These are phyloP conservation scores for Priceomyces melissophilus DNA, from an alignment of 805 yeast genomes.

Conservation along the genomic window DNA sequence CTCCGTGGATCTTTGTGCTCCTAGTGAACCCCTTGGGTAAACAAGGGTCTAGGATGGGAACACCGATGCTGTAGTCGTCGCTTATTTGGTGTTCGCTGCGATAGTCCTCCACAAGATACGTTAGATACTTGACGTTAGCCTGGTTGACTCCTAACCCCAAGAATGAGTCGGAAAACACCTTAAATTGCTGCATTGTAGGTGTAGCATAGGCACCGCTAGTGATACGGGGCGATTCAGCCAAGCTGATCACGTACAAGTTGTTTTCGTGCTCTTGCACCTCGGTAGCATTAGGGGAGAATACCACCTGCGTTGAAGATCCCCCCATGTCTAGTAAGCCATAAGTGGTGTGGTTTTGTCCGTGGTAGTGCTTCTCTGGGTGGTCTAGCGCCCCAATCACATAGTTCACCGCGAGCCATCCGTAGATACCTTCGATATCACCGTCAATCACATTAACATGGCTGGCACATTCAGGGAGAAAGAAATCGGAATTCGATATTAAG, in stretches of 20 bases:
- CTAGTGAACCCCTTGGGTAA: slow-evolving; percentile 45
- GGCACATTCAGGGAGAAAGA: slow-evolving; percentile 58
- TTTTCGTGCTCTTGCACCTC: slow-evolving; percentile 44
- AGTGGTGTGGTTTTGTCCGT: slow-evolving; percentile 44
- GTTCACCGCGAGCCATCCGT: slow-evolving; percentile 65
- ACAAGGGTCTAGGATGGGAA: slow-evolving; percentile 53
- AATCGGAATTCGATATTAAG: slow-evolving; percentile 43
- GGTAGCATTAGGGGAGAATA: slow-evolving; percentile 53
- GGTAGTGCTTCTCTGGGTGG: slow-evolving; percentile 32
- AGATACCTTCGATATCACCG: slow-evolving; percentile 65
- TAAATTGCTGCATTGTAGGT: slow-evolving; percentile 28
- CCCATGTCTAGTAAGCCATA: slow-evolving; percentile 63
- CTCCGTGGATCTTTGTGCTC: slow-evolving; percentile 19
- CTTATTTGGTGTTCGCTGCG: slow-evolving; percentile 13
- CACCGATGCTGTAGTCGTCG: slow-evolving; percentile 13
- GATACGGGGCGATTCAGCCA: slow-evolving; percentile 30
- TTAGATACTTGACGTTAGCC: slow-evolving; percentile 47
- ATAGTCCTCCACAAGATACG: slow-evolving; percentile 26
- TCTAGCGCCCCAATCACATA: slow-evolving; percentile 48
- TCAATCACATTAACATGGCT: slow-evolving; percentile 58
- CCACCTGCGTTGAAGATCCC: slow-evolving; percentile 64
- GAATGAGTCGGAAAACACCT: slow-evolving; percentile 53
- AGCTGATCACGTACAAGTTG: slow-evolving; percentile 43
- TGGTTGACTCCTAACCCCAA: slow-evolving; percentile 61
- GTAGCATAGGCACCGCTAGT: slow-evolving; percentile 6